Percentiles rank a stretch among this genome's conserved stretches.
phyloP scores from a whole-genome alignment of 176 grass and related monocot species.

The Triticum urartu region DNA sequence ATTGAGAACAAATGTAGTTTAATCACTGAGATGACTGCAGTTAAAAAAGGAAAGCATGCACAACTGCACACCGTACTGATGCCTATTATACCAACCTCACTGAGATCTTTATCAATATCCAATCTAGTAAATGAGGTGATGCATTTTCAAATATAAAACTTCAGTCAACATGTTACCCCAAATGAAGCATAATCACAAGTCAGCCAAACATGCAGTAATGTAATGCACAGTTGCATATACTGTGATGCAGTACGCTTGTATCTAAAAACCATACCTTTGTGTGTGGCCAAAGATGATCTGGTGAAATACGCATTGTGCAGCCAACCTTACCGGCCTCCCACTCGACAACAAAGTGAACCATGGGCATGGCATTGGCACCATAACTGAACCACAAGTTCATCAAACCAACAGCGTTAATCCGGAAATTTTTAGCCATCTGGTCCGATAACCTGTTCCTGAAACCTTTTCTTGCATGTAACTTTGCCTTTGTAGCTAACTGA shows the following conservation, averaged over 20 bases:
- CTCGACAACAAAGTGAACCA: slow-evolving; percentile 90
- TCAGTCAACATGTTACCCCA: slow-evolving; percentile 17
- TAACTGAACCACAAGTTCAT: slow-evolving; percentile 94
- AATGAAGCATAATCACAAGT: slow-evolving; percentile 18
- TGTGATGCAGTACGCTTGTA: slow-evolving; percentile 31
- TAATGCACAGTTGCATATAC: slow-evolving; percentile 42
- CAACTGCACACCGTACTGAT: neutral
- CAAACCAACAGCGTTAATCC: slow-evolving; percentile 91
- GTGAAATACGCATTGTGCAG: slow-evolving; percentile 85
- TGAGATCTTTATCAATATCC: slow-evolving; percentile 12
- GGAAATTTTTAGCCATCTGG: slow-evolving; percentile 76
- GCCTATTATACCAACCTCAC: neutral
- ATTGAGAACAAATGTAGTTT: slow-evolving; percentile 1
- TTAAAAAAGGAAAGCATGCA: slow-evolving; percentile 26
- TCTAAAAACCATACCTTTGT: slow-evolving; percentile 67
- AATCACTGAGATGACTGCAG: neutral
- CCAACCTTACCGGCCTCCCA: slow-evolving; percentile 74
- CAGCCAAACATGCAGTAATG: slow-evolving; percentile 2
- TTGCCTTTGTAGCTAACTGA: slow-evolving; percentile 30
- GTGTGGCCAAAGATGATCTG: slow-evolving; percentile 95
- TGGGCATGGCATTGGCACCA: slow-evolving; percentile 57
- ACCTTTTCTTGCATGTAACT: slow-evolving; percentile 44
- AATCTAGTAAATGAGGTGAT: neutral
- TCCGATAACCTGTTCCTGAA: slow-evolving; percentile 54
- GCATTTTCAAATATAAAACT: slow-evolving; percentile 20